phyloP scores from a whole-genome alignment of 495 filamentous ascomycete species.

The Podospora sp. region DNA sequence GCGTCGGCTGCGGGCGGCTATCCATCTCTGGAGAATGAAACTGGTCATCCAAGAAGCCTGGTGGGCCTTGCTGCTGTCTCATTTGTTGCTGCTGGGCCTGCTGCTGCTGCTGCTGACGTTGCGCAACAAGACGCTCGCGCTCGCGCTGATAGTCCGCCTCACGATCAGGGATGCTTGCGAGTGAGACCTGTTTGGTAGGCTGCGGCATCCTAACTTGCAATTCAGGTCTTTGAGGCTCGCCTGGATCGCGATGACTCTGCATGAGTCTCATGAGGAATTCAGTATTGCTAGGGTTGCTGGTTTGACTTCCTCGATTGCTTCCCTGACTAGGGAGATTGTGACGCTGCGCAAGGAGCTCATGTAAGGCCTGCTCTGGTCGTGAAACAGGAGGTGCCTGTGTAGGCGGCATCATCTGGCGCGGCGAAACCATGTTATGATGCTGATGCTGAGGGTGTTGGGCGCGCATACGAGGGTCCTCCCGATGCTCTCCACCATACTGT shows the following conservation, averaged over 20 bases:
- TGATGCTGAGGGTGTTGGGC: slow-evolving; percentile 25
- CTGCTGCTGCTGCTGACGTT: slow-evolving; percentile 34
- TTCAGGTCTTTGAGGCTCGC: slow-evolving; percentile 49
- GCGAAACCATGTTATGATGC: slow-evolving; percentile 47
- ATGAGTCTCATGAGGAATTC: slow-evolving; percentile 61
- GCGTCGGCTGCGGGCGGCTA: slow-evolving; percentile 47
- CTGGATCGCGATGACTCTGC: slow-evolving; percentile 48
- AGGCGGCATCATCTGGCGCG: slow-evolving; percentile 42
- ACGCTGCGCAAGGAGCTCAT: slow-evolving; percentile 56
- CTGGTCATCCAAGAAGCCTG: slow-evolving; percentile 48
- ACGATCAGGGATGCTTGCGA: slow-evolving; percentile 41
- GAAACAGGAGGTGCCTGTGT: slow-evolving; percentile 40
- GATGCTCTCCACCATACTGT: slow-evolving; percentile 46
- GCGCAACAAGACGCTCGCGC: slow-evolving; percentile 35
- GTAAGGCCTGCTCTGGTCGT: slow-evolving; percentile 55
- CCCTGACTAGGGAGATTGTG: slow-evolving; percentile 45
- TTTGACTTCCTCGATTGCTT: slow-evolving; percentile 41
- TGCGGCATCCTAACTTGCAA: slow-evolving; percentile 35
- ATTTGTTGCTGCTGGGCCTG: slow-evolving; percentile 30
- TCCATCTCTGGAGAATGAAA: slow-evolving; percentile 47
- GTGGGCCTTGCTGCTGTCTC: slow-evolving; percentile 24
- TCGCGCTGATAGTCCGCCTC: slow-evolving; percentile 47
- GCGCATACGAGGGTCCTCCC: slow-evolving; percentile 41
- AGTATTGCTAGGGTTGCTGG: slow-evolving; percentile 46
- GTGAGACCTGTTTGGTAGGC: slow-evolving; percentile 35